A percentile compares a stretch with the other conserved stretches of the same genome.
phyloP scores from a whole-genome alignment of 108 stramenopile species.

The Skeletonema potamos region DNA sequence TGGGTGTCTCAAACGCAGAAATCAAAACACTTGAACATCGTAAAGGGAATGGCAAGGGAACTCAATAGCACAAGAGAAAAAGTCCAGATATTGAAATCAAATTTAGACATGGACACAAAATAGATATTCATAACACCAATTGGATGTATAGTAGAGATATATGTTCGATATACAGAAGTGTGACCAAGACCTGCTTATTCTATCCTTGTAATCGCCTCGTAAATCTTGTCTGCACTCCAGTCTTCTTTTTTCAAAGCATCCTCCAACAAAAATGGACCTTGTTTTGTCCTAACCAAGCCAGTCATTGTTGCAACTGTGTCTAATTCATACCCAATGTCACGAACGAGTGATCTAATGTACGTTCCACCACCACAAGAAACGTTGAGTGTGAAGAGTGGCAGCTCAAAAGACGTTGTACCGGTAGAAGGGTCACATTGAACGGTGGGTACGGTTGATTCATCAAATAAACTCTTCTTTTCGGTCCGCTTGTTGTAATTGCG shows the following conservation, averaged over 20 bases:
- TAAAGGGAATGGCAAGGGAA: slow-evolving; percentile 40
- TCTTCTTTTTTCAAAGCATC: slow-evolving; percentile 59
- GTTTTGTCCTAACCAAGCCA: slow-evolving; percentile 78
- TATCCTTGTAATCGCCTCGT: slow-evolving; percentile 34
- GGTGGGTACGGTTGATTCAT: slow-evolving; percentile 25
- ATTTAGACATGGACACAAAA: neutral
- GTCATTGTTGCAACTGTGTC: slow-evolving; percentile 87
- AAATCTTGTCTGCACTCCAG: slow-evolving; percentile 62
- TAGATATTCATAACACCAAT: neutral
- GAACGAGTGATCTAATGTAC: slow-evolving; percentile 85
- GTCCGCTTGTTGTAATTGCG: slow-evolving; percentile 5
- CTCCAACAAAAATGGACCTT: slow-evolving; percentile 75
- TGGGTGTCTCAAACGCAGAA: slow-evolving; percentile 28
- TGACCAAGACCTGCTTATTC: neutral
- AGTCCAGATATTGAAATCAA: slow-evolving; percentile 36
- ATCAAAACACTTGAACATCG: slow-evolving; percentile 30
- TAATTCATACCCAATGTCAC: slow-evolving; percentile 80
- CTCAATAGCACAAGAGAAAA: slow-evolving; percentile 30
- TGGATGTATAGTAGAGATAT: neutral
- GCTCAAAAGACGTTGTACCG: neutral
- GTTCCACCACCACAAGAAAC: slow-evolving; percentile 91
- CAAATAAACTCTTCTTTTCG: slow-evolving; percentile 16
- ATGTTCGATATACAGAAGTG: neutral
- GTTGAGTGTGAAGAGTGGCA: slow-evolving; percentile 72
- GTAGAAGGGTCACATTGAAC: slow-evolving; percentile 10